These are phyloP conservation scores for Orbilia ellipsospora DNA, from an alignment of 2,329 filamentous ascomycete species.

Conservation along the genomic window DNA sequence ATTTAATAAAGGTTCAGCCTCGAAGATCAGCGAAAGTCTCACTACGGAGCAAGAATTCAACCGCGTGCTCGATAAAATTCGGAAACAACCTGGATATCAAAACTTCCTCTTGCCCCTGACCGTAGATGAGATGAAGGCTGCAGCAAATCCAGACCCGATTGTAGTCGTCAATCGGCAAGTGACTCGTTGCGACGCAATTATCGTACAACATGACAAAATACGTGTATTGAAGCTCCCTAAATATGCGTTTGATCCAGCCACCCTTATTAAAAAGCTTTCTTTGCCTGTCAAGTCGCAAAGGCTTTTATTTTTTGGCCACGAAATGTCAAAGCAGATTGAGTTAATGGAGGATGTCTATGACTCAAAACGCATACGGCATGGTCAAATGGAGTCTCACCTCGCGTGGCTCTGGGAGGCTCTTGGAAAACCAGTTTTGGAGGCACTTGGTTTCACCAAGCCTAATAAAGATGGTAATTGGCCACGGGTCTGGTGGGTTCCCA, in stretches of 20 bases:
- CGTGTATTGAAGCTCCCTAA: not conserved
- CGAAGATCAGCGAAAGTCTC: not conserved
- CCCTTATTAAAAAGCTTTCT: no score
- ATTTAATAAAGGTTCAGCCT: not conserved
- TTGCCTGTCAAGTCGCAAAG: no score
- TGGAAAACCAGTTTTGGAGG: conserved; percentile 58
- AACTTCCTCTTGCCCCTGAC: conserved; percentile 17
- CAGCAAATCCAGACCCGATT: conserved; percentile 57
- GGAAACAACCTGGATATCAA: conserved; percentile 4
- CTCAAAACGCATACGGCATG: not conserved
- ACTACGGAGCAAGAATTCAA: not conserved
- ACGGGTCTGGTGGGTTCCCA: conserved; percentile 62
- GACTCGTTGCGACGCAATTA: conserved; percentile 18
- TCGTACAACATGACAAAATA: conserved; percentile 8
- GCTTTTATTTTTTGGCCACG: no score
- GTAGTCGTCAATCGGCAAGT: conserved; percentile 60
- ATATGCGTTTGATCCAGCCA: not conserved
- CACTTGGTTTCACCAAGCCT: conserved; percentile 58
- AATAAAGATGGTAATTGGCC: conserved; percentile 42
- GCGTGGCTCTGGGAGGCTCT: conserved; percentile 60
- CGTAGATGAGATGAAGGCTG: conserved; percentile 57
- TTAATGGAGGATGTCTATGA: no score
- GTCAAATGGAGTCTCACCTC: not conserved
- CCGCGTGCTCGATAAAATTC: not conserved
- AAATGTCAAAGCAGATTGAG: not conserved